These are phyloP conservation scores for Heliamphora pulchella DNA, from an alignment of 179 eudicot species.

Conservation along the genomic window DNA sequence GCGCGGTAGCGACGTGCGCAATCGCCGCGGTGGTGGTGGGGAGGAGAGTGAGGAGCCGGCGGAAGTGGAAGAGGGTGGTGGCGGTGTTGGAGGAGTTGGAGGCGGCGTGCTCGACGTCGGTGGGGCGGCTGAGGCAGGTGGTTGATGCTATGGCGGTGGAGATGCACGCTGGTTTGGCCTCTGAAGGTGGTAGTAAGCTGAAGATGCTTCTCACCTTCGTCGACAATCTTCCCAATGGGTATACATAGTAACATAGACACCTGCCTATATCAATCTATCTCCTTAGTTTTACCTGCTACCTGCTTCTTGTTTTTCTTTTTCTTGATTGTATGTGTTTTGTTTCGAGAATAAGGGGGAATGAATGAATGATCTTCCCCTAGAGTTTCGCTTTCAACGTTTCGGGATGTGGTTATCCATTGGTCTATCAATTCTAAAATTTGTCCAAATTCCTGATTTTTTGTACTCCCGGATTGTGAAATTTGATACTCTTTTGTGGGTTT, in stretches of 20 bases:
- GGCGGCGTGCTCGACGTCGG: slow-evolving; percentile 50
- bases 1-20: slow-evolving; percentile 58
- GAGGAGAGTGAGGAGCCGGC: slow-evolving; percentile 45
- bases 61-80: slow-evolving; percentile 55
- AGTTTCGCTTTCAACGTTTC: neutral
- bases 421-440: neutral
- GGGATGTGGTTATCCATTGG: neutral
- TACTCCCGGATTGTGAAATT: neutral
- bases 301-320: too few relatives aligned
- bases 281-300: too few relatives aligned
- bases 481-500: neutral
- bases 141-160: slow-evolving; percentile 98
- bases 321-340: neutral
- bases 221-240: slow-evolving; percentile 79
- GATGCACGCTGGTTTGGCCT: slow-evolving; percentile 97
- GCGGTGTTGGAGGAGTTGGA: slow-evolving; percentile 57
- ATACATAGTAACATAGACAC: neutral
- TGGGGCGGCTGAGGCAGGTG: slow-evolving; percentile 65
- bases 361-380: neutral
- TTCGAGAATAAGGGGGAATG: neutral
- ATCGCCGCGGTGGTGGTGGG: slow-evolving; percentile 70
- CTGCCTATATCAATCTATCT: neutral
- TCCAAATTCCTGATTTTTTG: slow-evolving; percentile 3
- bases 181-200: slow-evolving; percentile 93
- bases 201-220: slow-evolving; percentile 91